A percentile compares a stretch with the other conserved stretches of the same genome.
Evolutionary conservation across 306 rosid species (phyloP).

Genomic region (Castanea crenata): DNA sequence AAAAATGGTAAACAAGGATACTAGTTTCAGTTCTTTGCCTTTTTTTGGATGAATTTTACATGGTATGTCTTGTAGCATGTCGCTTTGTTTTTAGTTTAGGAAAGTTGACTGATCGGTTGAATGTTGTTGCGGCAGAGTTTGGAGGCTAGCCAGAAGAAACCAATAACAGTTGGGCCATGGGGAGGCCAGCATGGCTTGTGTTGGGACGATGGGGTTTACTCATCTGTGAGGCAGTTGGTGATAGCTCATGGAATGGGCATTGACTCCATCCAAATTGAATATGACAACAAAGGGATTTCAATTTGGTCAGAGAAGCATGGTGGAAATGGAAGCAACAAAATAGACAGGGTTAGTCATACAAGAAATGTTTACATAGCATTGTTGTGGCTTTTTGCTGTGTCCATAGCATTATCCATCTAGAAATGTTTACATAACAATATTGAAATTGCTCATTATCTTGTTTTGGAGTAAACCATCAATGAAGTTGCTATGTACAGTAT

Average conservation of each 20-base stretch:
- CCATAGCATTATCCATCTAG: background rate
- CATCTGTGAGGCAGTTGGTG: conserved; percentile 12
- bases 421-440: background rate
- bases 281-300: conserved; percentile 17
- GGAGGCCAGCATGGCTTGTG: conserved; percentile 25
- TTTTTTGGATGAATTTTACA: background rate
- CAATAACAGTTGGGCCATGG: conserved; percentile 29
- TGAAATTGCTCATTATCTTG: background rate
- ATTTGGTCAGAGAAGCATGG: conserved; percentile 30
- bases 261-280: conserved; percentile 23
- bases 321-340: conserved; percentile 31
- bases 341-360: conserved; percentile 36
- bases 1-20: conserved; percentile 6
- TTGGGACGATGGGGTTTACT: conserved; percentile 30
- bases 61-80: background rate
- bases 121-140: background rate
- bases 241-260: conserved; percentile 17
- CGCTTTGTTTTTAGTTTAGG: background rate
- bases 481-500: too few relatives aligned
- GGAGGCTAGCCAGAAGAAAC: background rate
- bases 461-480: background rate
- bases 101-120: background rate
- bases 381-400: too few relatives aligned
- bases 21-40: too few relatives aligned
- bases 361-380: background rate